These are phyloP conservation scores for Gossypioides kirkii DNA, from an alignment of 345 rosid species.

Conservation along the genomic window DNA sequence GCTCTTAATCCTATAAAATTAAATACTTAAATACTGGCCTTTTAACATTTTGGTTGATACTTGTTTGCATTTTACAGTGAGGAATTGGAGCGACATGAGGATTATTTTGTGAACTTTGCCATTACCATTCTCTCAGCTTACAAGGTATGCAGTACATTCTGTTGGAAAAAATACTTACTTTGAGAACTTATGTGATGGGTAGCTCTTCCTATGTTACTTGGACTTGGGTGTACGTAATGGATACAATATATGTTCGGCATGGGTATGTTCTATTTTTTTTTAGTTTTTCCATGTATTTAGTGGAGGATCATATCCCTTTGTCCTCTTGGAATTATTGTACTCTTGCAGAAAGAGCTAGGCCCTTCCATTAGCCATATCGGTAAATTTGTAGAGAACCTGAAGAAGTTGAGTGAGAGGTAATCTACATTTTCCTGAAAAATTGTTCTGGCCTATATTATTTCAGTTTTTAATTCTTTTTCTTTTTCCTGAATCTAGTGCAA, in stretches of 20 bases:
- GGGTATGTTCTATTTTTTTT: background rate
- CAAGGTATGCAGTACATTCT: background rate
- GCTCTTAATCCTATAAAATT: background rate
- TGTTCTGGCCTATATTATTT: conserved; percentile 9
- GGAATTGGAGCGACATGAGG: conserved; percentile 80
- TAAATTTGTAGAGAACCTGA: conserved; percentile 82
- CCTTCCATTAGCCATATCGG: conserved; percentile 63
- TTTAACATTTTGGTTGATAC: background rate
- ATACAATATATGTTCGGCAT: background rate
- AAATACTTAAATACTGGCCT: background rate
- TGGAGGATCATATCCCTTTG: background rate
- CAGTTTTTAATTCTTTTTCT: conserved; percentile 11
- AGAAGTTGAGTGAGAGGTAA: conserved; percentile 68
- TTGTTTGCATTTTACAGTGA: conserved; percentile 44
- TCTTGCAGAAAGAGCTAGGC: conserved; percentile 66
- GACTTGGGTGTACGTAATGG: background rate
- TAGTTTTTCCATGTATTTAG: background rate
- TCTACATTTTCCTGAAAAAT: conserved; percentile 12
- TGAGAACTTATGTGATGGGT: background rate
- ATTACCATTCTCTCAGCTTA: conserved; percentile 60
- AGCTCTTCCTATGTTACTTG: background rate
- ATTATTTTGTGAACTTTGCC: conserved; percentile 67
- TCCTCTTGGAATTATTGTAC: background rate
- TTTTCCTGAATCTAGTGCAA: conserved; percentile 26
- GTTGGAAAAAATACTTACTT: background rate